Percentiles rank a stretch among this genome's conserved stretches.
phyloP scores from a whole-genome alignment of 352 stramenopile genomes.

The Lagenidium giganteum region DNA sequence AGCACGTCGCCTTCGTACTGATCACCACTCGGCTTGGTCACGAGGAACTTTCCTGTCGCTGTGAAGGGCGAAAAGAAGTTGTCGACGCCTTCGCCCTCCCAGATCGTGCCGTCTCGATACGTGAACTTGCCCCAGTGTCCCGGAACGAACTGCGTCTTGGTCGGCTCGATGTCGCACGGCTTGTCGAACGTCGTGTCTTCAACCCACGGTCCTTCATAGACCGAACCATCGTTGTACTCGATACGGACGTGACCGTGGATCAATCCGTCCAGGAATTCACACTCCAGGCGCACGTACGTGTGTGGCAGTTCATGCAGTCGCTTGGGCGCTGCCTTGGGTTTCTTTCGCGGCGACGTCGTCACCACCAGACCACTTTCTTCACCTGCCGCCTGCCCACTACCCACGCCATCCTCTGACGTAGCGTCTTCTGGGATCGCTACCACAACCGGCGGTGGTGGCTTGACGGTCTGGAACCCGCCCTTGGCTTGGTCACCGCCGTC shows the following conservation, averaged over 20 bases:
- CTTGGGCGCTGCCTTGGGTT: constrained; percentile 11
- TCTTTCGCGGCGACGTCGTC: not conserved
- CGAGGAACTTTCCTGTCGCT: constrained; percentile 49
- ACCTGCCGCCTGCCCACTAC: not conserved
- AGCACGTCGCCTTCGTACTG: constrained; percentile 52
- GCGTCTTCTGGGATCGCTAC: constrained; percentile 4
- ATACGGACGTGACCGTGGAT: constrained; percentile 61
- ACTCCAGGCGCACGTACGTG: constrained; percentile 70
- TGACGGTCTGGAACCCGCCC: not conserved
- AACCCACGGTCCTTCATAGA: constrained; percentile 79
- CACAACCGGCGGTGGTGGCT: constrained; percentile 1
- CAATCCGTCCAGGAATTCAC: constrained; percentile 57
- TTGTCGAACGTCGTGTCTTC: constrained; percentile 53
- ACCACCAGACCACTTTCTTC: not conserved
- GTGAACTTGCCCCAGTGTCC: constrained; percentile 78
- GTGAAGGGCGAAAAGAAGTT: constrained; percentile 81
- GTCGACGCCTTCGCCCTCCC: constrained; percentile 71
- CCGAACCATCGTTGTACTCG: constrained; percentile 74
- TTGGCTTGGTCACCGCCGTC: constrained; percentile 5
- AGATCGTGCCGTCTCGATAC: constrained; percentile 60
- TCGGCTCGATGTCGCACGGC: constrained; percentile 31
- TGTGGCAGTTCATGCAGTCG: constrained; percentile 39
- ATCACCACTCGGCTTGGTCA: constrained; percentile 40
- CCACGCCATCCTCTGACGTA: not conserved
- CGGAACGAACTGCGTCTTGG: constrained; percentile 35